These are phyloP conservation scores for Peniophora sp. DNA, from an alignment of 1,284 basidiomycete species.

Conservation along the genomic window DNA sequence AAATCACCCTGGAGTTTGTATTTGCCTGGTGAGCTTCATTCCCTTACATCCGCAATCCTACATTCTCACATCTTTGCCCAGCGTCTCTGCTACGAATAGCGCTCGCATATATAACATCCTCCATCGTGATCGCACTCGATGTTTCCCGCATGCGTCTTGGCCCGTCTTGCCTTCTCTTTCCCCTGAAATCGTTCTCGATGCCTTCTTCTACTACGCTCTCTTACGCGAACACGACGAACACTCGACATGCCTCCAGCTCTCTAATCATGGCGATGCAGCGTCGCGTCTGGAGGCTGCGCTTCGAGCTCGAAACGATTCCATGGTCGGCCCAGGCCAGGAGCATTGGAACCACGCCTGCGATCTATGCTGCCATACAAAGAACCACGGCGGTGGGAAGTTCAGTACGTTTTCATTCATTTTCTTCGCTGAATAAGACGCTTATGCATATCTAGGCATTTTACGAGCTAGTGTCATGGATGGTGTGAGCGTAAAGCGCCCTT, in stretches of 20 bases:
- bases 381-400: too few relatives aligned
- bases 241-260: background rate
- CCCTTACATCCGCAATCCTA: background rate
- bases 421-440: too few relatives aligned
- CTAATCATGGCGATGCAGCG: background rate
- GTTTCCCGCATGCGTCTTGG: background rate
- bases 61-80: background rate
- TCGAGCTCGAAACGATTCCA: background rate
- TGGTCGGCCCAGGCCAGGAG: constrained; percentile 1
- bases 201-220: background rate
- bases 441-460: too few relatives aligned
- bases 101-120: background rate
- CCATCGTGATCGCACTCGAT: background rate
- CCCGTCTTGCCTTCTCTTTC: background rate
- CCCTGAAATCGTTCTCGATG: background rate
- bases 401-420: too few relatives aligned
- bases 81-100: background rate
- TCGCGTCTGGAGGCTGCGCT: background rate
- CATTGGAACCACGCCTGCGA: constrained; percentile 2
- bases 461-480: constrained; percentile 21
- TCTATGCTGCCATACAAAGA: background rate
- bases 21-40: background rate
- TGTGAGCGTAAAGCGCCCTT: constrained; percentile 22
- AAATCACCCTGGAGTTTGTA: background rate
- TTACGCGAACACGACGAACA: background rate